Base-by-base conservation (phyloP, 2,329 filamentous ascomycete genomes). In the Fusarium sp. region DNA sequence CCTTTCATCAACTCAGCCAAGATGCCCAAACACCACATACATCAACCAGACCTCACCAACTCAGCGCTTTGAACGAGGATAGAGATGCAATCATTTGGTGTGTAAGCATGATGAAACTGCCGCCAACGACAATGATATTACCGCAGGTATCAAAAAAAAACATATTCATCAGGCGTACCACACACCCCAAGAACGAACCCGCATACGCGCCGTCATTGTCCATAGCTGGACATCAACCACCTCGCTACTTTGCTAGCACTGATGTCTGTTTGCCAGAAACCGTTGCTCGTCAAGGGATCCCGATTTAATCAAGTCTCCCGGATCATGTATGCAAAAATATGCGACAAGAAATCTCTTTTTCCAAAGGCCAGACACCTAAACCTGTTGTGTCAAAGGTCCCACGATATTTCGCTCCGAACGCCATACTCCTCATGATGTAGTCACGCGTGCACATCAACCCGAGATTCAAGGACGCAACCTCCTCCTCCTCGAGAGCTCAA, bases 101-200 rank as follows among this genome's bases (percentile, higher is more conserved):
- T 27, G 35, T 15, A 9, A 19, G 46, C 38, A 27, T 6, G 23
- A 23, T 15, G 43, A 4, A 23, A 19, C 23, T 13, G 51, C 45
- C 38, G 55, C 53, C 38, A 23, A 49, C 56, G 41, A 52, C 42
- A 62, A 58, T 69, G 45, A 63, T 60, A 70, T 70, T 70, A 69
- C 66, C 43, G 65, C 59, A 69, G 66, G 64, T 68, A 70, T 69
- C 66, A 66, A 70, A 25, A 19, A 19, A 19, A 19, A 60, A 60
- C 57, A 66, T 51, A 17, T 53, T 67, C 65, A 48, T 69, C 50
- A 68, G 53, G 39, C 56, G 46, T 65, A 23, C 43, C 57, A 63
- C 63, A 41, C 39, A 61, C 33, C 14, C 61, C 56, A 32, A 45
- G 46, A 57, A 66, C 53, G 32, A 35, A 64, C 37, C 49, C 60